These are phyloP conservation scores for Cladosporium austrohemisphaericum DNA, from an alignment of 2,329 filamentous ascomycete genomes.

Conservation along the genomic window DNA sequence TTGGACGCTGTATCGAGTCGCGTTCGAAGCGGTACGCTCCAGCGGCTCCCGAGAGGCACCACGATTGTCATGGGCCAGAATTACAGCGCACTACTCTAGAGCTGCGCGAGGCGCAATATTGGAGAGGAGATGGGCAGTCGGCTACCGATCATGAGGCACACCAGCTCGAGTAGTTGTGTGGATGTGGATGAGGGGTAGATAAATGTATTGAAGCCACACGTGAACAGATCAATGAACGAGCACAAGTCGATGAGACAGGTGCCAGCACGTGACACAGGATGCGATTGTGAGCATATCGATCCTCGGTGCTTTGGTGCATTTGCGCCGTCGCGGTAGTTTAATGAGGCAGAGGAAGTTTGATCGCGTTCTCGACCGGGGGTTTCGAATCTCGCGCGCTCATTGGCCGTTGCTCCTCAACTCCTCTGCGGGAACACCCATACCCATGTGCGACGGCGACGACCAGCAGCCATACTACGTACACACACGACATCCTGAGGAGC, in stretches of 20 bases:
- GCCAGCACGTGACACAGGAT: no score
- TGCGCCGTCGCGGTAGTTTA: background rate
- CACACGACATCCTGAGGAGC: background rate
- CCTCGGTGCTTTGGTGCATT: background rate
- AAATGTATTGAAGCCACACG: no score
- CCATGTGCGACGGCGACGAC: slow-evolving; percentile 6
- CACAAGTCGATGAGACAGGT: no score
- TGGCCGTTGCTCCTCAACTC: slow-evolving; percentile 2
- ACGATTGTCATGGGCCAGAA: background rate
- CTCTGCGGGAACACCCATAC: no score
- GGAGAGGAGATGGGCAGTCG: background rate
- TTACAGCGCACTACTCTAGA: background rate
- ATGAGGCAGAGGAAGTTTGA: background rate
- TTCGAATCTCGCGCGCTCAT: no score
- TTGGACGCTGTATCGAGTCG: no score
- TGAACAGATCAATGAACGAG: no score
- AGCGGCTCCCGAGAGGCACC: no score
- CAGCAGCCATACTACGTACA: background rate
- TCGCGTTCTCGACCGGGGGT: slow-evolving; percentile 5
- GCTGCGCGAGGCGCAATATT: slow-evolving; percentile 3
- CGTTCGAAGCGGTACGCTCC: no score
- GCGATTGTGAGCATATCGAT: no score
- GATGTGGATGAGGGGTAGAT: no score
- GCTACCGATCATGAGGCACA: slow-evolving; percentile 2
- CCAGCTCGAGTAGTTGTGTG: no score